Base-by-base conservation (phyloP, 1,284 basidiomycete species). In the Termitomyces sp. region DNA sequence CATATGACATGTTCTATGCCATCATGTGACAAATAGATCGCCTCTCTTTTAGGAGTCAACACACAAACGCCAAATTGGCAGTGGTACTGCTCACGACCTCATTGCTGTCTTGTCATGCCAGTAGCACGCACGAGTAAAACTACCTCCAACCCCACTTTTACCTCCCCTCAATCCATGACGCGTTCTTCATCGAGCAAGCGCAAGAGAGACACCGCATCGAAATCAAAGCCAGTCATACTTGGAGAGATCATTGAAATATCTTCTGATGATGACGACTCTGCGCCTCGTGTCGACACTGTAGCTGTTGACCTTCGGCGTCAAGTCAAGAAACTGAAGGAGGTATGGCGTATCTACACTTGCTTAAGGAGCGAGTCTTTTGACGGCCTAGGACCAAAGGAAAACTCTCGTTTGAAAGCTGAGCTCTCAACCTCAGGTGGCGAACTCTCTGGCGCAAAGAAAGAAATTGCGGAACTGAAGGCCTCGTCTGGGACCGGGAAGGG, bases 221-320 rank as follows among this genome's bases (percentile, higher is more conserved):
- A 55, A 49, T 33, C 46, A n/a, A 60, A 57, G 35, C 57, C 60
- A 13, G 57, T 57, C 14, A 16, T 62, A 16, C 47, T 57, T 21
- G 58, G 57, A 5, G 77, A 80, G 49, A 65, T 81, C 42, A 82
- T 83, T 58, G 73, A 81, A 62, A 75, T 83, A 40, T 83, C 80
- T 31, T 81, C 78, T 28, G 80, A 81, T 59, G 77, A 53, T 14
- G 46, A 79, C 44, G 66, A 69, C 40, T 57, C 40, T 54, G 58
- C 40, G 58, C 56, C 50, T 8, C 57, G 45, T 16, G 49, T 60
- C 49, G 54, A 62, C 30, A 48, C 61, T 46, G 52, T 61, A 19
- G 57, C 64, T 46, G 57, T 62, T 18, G 65, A 69, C 44, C 60
- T 71, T 28, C 64, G 65, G 49, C 62, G 63, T 45, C 67, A 72